Conservation (phyloP, 495 filamentous ascomycete species). For the Sporormia fimetaria region DNA sequence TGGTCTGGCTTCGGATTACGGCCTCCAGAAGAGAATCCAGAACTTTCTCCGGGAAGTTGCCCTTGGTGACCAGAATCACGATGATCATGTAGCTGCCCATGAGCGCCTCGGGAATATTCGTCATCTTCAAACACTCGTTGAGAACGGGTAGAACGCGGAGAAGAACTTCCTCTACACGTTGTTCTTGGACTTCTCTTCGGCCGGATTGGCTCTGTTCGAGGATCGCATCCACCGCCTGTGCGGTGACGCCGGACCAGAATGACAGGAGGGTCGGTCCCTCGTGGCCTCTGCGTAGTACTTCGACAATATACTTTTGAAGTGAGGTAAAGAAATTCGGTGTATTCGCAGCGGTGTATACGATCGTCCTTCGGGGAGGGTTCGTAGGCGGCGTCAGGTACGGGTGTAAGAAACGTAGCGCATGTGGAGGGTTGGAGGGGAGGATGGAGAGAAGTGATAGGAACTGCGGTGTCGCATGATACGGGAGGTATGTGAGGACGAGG, state of each 20-base stretch:
- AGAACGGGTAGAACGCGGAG: constrained; percentile 62
- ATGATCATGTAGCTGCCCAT: constrained; percentile 84
- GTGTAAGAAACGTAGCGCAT: constrained; percentile 69
- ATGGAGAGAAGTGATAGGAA: constrained; percentile 76
- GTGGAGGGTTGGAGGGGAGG: constrained; percentile 57
- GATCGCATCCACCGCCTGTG: constrained; percentile 70
- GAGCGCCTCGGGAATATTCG: constrained; percentile 60
- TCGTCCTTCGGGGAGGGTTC: constrained; percentile 61
- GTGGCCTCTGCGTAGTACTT: constrained; percentile 51
- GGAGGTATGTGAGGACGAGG: constrained; percentile 78
- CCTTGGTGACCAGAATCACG: constrained; percentile 72
- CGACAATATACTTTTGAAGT: constrained; percentile 63
- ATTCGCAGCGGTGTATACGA: constrained; percentile 68
- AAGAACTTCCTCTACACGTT: constrained; percentile 59
- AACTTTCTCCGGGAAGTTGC: constrained; percentile 58
- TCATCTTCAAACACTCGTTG: constrained; percentile 61
- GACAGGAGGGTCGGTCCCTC: constrained; percentile 65
- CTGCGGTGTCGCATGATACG: constrained; percentile 72
- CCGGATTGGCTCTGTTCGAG: constrained; percentile 64
- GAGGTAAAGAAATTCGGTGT: constrained; percentile 57
- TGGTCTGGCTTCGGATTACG: constrained; percentile 60
- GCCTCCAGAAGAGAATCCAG: constrained; percentile 77
- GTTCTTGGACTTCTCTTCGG: constrained; percentile 43
- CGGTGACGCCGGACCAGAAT: constrained; percentile 78
- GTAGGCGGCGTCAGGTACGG: constrained; percentile 69